phyloP scores from a whole-genome alignment of 345 rosid genomes.

The Camelina neglecta region DNA sequence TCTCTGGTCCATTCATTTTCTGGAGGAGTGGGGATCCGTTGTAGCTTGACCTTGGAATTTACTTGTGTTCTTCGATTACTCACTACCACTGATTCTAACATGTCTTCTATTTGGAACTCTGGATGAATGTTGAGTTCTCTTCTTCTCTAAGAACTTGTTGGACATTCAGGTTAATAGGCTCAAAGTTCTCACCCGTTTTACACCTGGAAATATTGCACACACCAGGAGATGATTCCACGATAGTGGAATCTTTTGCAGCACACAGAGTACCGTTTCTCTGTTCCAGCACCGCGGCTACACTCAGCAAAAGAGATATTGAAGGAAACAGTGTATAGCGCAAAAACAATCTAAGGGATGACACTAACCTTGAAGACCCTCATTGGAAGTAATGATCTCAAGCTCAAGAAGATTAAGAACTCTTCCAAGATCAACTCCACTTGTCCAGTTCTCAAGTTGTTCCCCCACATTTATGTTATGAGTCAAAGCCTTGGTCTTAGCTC shows the following conservation, averaged over 20 bases:
- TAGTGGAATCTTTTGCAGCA: constrained; percentile 57
- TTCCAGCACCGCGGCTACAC: constrained; percentile 70
- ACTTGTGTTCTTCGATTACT: constrained; percentile 75
- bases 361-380: constrained; percentile 71
- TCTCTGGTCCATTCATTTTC: constrained; percentile 29
- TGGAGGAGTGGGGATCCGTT: constrained; percentile 50
- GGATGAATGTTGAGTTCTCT: constrained; percentile 46
- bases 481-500: no score
- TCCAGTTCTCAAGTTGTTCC: constrained; percentile 86
- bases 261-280: constrained; percentile 66
- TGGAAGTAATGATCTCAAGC: constrained; percentile 68
- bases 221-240: constrained; percentile 72
- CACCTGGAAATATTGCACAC: constrained; percentile 48
- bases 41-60: constrained; percentile 63
- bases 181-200: constrained; percentile 61
- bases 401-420: constrained; percentile 79
- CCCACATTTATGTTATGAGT: constrained; percentile 77
- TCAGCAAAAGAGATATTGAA: constrained; percentile 24
- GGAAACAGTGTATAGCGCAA: not conserved
- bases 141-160: constrained; percentile 57
- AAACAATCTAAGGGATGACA: constrained; percentile 12
- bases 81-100: constrained; percentile 47
- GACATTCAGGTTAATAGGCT: constrained; percentile 67
- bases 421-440: constrained; percentile 84
- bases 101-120: constrained; percentile 54